These are phyloP conservation scores for Magnolia sinica DNA, from an alignment of 164 flowering plant genomes.

Conservation along the genomic window DNA sequence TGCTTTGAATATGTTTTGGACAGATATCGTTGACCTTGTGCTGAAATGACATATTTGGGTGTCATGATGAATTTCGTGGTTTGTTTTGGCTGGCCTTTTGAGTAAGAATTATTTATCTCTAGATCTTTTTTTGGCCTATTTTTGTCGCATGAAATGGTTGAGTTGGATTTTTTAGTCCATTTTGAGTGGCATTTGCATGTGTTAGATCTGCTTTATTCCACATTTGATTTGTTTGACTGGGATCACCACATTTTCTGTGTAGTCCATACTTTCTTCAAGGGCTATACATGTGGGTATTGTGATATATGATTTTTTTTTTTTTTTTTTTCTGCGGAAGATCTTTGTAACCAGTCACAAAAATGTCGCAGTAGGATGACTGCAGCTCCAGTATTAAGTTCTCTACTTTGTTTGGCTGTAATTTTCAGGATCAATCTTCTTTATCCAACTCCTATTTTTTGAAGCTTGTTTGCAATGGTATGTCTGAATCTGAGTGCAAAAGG, in stretches of 20 bases:
- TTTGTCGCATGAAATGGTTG: not conserved
- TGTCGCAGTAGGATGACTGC: too few relatives aligned
- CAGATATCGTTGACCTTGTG: not conserved
- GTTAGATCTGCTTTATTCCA: not conserved
- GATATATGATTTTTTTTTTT: too few relatives aligned
- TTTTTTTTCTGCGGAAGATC: too few relatives aligned
- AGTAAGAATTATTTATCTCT: too few relatives aligned
- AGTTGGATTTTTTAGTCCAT: not conserved
- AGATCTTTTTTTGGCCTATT: not conserved
- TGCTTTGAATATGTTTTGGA: too few relatives aligned
- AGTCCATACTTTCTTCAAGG: not conserved
- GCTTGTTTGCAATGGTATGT: constrained; percentile 22
- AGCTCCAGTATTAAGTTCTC: too few relatives aligned
- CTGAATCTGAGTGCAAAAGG: constrained; percentile 20
- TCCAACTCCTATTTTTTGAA: constrained; percentile 36
- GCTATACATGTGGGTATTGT: not conserved
- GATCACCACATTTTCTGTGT: not conserved
- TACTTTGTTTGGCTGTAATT: constrained; percentile 4
- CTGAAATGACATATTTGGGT: not conserved
- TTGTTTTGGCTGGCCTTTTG: not conserved
- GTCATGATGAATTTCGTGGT: not conserved
- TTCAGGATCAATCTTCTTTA: constrained; percentile 48
- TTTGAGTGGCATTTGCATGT: not conserved
- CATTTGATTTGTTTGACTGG: not conserved
- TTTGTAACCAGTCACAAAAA: too few relatives aligned